phyloP scores from a whole-genome alignment of 768 basidiomycete species.

The Hypholoma fasciculare region DNA sequence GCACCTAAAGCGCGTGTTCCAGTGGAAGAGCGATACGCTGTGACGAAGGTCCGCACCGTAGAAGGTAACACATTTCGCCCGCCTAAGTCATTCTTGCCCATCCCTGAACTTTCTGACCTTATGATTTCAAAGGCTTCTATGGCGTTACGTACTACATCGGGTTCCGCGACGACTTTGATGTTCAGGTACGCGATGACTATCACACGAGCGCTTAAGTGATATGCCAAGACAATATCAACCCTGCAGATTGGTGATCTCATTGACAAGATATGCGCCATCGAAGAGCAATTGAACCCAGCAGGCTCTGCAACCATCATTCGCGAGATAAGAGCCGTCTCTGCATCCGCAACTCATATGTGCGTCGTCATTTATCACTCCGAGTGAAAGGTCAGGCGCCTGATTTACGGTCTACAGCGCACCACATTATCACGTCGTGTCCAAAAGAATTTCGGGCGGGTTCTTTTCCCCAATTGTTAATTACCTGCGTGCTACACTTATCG shows the following conservation, averaged over 20 bases:
- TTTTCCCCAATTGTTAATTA: conserved; percentile 37
- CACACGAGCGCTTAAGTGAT: background rate
- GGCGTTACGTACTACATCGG: conserved; percentile 60
- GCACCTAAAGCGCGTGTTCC: conserved; percentile 51
- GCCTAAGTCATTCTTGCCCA: background rate
- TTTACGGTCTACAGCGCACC: conserved; percentile 41
- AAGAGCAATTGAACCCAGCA: conserved; percentile 37
- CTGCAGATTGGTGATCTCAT: conserved; percentile 45
- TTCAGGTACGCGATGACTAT: conserved; percentile 29
- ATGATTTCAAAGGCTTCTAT: conserved; percentile 47
- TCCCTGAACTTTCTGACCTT: background rate
- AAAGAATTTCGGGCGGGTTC: conserved; percentile 30
- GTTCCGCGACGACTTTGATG: conserved; percentile 61
- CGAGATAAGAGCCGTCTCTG: conserved; percentile 41
- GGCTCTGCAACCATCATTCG: conserved; percentile 30
- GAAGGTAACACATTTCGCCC: conserved; percentile 34
- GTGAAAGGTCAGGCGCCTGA: background rate
- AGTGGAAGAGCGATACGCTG: conserved; percentile 50
- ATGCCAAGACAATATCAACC: background rate
- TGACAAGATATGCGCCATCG: conserved; percentile 49
- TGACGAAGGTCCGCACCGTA: conserved; percentile 56
- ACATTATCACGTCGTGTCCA: conserved; percentile 56
- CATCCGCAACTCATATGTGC: conserved; percentile 57
- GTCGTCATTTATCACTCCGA: conserved; percentile 17
- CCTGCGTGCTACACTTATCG: conserved; percentile 52